Evolutionary conservation across 352 stramenopile species (phyloP), one percentile per base, ranked within the genome.

Genomic region (Phytopythium cucurbitacearum): DNA sequence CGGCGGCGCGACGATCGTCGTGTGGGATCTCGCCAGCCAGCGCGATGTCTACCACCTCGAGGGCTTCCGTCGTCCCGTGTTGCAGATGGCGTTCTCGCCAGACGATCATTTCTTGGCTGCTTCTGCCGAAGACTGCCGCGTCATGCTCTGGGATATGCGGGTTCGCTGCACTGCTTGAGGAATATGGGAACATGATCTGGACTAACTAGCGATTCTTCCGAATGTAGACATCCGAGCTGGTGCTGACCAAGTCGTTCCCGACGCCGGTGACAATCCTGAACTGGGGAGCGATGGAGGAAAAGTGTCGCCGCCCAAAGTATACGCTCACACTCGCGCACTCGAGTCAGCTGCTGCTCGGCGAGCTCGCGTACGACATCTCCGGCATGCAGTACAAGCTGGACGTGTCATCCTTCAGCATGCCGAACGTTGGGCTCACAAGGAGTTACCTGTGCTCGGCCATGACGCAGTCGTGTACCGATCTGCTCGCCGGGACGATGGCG

Each of bases 331-430:
- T 92, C 59, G 80, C 82, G 28, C 68, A 87, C 60, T 80, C 76
- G 12, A 89, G 76, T 36, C 80, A 92, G 53, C 57, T 89, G 15
- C 53, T 85, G 9, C 57, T 69, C 33, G 79, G 71, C 35, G 73
- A 89, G 34, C 60, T 89, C 48, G 77, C 76, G 3, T 91, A 87
- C 59, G 79, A 89, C 51, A 87, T 92, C 47, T 57, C 59, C 3
- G 78, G 71, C 52, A 92, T 92, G 80, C 80, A 92, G 55, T 92
- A 90, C 58, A 69, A 69, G 36, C 77, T 92, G 35, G 77, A 92
- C 40, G 64, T 88, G n/a, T 65, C 64, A 11, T 58, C 64, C 5
- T 88, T 85, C 48, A 64, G 60, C 10, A 90, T 92, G 77, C 80
- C 80, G 7, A 89, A 86, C 60, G 76, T 87, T 10, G 77, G 77